Base-by-base conservation (phyloP, 2,329 filamentous ascomycete species). In the Diplodia mutila region DNA sequence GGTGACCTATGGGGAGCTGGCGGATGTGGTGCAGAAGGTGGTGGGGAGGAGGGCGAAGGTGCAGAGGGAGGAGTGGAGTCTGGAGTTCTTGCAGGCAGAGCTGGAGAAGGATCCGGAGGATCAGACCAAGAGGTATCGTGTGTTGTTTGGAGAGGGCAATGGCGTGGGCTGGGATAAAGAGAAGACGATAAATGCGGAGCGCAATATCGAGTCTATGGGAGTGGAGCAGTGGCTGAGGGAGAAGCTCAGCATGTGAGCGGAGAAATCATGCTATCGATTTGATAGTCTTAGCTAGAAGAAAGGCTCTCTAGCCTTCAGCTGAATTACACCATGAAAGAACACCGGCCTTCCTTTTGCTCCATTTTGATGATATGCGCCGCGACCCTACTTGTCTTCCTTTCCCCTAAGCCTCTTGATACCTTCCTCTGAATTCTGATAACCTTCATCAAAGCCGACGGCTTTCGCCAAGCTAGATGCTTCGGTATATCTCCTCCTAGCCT, bases 401-500 rank as follows among this genome's bases (percentile, higher is more conserved):
- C 55, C 65, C 18, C 69, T 65, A 29, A 80, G 63, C 63, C 81
- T 75, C 71, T 73, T 78, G 49, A 84, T 65, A 5, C 80, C 79
- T 9, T 77, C 78, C 61, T 74, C 76, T 16, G 81, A 80, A 63
- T 80, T 80, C 59, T 77, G 74, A 51, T 79, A 73, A 0, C 83
- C 83, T 54, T 85, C 82, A 3, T 75, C 69, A 69, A 84, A 85
- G 5, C 81, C 80, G 42, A 86, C 74, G 3, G 78, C 79, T 69
- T 81, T 81, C 2, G 84, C 81, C 42, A 94, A 77, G 23, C 84
- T 84, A 65, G 87, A 85, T 11, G 91, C 90, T 75, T 96, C 87
- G 65, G 85, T 80, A 75, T 91, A 97, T 74, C 86, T 86, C 72
- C 83, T 84, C 73, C 85, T 85, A 1, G 94, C 93, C 71, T 91